These are phyloP conservation scores for Linum trigynum DNA, from an alignment of 345 rosid species.

Conservation along the genomic window DNA sequence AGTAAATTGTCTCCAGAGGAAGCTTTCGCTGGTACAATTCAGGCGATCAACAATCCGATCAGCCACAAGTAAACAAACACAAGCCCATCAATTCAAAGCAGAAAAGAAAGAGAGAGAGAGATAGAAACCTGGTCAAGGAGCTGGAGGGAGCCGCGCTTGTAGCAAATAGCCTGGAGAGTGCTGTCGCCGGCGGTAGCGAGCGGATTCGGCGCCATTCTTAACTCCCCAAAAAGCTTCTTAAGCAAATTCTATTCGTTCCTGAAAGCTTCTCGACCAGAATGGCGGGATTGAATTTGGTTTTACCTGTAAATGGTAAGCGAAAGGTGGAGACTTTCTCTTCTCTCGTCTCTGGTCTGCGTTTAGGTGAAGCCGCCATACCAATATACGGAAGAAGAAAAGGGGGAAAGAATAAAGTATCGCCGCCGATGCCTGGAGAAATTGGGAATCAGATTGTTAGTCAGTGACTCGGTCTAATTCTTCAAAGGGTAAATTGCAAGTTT, in stretches of 20 bases:
- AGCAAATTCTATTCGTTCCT: not conserved
- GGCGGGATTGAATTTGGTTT: not conserved
- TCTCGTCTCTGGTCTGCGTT: not conserved
- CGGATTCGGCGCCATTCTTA: slow-evolving; percentile 9
- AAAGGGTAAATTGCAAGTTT: no score
- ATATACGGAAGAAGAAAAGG: not conserved
- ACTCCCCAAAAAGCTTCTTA: not conserved
- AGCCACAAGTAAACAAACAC: not conserved
- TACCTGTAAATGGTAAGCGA: not conserved
- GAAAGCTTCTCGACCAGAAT: not conserved
- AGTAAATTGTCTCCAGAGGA: slow-evolving; percentile 58
- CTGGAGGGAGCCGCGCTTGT: slow-evolving; percentile 60
- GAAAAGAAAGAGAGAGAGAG: not conserved
- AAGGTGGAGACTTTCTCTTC: not conserved
- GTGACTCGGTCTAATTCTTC: no score
- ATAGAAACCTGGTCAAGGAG: slow-evolving; percentile 51
- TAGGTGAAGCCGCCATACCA: not conserved
- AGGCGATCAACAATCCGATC: not conserved
- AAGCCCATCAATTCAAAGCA: not conserved
- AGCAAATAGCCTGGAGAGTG: slow-evolving; percentile 52
- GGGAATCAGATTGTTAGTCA: no score
- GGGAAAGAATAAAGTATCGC: no score
- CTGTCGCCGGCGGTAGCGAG: slow-evolving; percentile 9
- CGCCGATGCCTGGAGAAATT: no score
- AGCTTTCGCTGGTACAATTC: slow-evolving; percentile 60